Evolutionary conservation across 169 alveolate species (phyloP).

Genomic region (Cryptosporidium muris): DNA sequence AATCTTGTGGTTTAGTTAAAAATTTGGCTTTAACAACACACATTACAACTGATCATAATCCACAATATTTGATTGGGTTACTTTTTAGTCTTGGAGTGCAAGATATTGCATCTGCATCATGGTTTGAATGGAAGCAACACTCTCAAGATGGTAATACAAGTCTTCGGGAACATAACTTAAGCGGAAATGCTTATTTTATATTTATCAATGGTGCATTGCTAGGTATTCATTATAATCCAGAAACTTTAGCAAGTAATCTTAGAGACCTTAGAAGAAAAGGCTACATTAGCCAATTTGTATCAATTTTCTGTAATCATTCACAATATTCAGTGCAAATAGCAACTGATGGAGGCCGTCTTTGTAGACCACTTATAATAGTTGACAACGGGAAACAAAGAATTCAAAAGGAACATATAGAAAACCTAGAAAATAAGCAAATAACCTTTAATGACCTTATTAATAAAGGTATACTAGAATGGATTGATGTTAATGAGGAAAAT

Average conservation of each 20-base stretch:
- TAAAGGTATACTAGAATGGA: constrained; percentile 96
- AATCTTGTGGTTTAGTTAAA: constrained; percentile 98
- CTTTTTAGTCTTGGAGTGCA: constrained; percentile 83
- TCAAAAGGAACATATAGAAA: constrained; percentile 76
- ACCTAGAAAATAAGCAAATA: constrained; percentile 83
- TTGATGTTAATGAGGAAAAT: constrained; percentile 99
- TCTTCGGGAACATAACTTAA: not conserved
- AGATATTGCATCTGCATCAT: constrained; percentile 78
- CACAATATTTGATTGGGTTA: constrained; percentile 77
- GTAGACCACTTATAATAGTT: constrained; percentile 96
- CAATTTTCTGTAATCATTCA: constrained; percentile 90
- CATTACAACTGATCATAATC: constrained; percentile 95
- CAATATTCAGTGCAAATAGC: constrained; percentile 94
- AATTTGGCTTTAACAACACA: constrained; percentile 96
- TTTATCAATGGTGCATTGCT: constrained; percentile 94
- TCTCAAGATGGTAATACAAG: constrained; percentile 10
- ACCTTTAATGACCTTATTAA: constrained; percentile 86
- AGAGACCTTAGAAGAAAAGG: constrained; percentile 95
- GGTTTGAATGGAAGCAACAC: constrained; percentile 71
- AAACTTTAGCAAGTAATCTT: constrained; percentile 86
- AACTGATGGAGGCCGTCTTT: constrained; percentile 99
- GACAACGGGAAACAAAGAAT: constrained; percentile 90
- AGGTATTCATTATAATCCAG: constrained; percentile 92
- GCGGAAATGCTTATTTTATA: constrained; percentile 78
- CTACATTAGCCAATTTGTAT: constrained; percentile 94